Percentiles rank a stretch among this genome's conserved stretches.
Conservation (phyloP, 108 stramenopile genomes). For the Stephanodiscus minutulus region DNA sequence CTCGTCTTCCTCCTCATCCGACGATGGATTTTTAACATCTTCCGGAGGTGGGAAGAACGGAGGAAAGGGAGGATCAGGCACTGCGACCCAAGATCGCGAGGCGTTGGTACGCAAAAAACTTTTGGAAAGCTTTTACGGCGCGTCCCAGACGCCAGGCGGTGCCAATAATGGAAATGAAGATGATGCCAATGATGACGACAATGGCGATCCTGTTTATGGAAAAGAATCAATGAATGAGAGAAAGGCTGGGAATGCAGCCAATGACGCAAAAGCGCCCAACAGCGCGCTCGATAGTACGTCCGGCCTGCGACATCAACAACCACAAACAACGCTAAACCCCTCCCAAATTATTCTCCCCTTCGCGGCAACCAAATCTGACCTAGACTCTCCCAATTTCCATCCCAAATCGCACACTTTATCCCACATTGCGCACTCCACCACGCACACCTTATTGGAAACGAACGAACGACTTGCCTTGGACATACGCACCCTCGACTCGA, state of each 20-base stretch:
- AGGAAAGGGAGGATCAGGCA: conserved; percentile 4
- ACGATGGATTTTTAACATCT: conserved; percentile 58
- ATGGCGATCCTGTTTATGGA: conserved; percentile 32
- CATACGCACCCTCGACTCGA: conserved; percentile 88
- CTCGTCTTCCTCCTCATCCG: conserved; percentile 45
- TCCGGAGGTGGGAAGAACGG: conserved; percentile 16
- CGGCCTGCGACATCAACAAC: background rate
- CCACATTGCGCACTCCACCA: conserved; percentile 55
- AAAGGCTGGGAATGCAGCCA: background rate
- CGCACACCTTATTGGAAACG: conserved; percentile 67
- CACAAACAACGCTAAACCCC: conserved; percentile 26
- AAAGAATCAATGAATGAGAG: conserved; percentile 23
- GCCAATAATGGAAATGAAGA: conserved; percentile 20
- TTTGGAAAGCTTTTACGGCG: conserved; percentile 86
- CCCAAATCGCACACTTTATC: conserved; percentile 59
- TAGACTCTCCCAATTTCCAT: conserved; percentile 80
- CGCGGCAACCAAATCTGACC: conserved; percentile 49
- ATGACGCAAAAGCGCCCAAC: conserved; percentile 2
- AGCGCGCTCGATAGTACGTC: conserved; percentile 1
- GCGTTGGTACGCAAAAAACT: conserved; percentile 84
- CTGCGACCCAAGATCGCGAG: conserved; percentile 58
- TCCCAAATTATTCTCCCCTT: conserved; percentile 40
- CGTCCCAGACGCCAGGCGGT: conserved; percentile 37
- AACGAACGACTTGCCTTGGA: conserved; percentile 76
- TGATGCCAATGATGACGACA: conserved; percentile 3